phyloP scores from a whole-genome alignment of 2,329 filamentous ascomycete genomes.

The Aureobasidium lini region DNA sequence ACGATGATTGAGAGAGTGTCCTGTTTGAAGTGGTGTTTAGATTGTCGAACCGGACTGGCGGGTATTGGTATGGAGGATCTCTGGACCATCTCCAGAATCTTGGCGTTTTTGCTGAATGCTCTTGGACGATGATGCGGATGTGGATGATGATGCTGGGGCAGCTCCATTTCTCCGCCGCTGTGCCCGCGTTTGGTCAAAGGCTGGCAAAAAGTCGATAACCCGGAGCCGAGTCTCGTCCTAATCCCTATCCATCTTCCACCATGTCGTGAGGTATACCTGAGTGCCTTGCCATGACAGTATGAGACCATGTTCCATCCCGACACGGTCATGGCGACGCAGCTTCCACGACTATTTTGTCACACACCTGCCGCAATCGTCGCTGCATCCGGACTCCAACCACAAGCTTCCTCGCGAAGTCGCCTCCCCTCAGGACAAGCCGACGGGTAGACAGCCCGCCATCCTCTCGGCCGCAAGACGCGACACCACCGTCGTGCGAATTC shows the following conservation, averaged over 20 bases:
- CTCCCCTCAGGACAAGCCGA: constrained; percentile 55
- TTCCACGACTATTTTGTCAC: constrained; percentile 99
- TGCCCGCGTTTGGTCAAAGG: background rate
- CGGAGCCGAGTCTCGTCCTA: background rate
- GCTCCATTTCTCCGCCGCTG: constrained; percentile 4
- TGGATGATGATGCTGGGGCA: background rate
- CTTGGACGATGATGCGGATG: background rate
- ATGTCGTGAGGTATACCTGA: background rate
- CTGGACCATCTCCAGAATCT: background rate
- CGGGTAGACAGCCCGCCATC: constrained; percentile 29
- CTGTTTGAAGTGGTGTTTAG: background rate
- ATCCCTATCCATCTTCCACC: background rate
- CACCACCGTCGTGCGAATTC: constrained; percentile 90
- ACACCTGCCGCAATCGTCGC: constrained; percentile 83
- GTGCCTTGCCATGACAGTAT: constrained; percentile 7
- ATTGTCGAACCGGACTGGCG: background rate
- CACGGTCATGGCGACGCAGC: constrained; percentile 22
- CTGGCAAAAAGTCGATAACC: background rate
- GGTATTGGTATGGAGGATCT: background rate
- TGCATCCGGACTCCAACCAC: constrained; percentile 85
- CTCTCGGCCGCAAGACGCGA: constrained; percentile 53
- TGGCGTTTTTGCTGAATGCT: background rate
- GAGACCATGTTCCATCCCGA: constrained; percentile 3
- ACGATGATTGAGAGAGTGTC: background rate
- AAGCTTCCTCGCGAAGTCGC: constrained; percentile 81